phyloP scores from a whole-genome alignment of 2,329 filamentous ascomycete species.

The Colletotrichum shisoi region DNA sequence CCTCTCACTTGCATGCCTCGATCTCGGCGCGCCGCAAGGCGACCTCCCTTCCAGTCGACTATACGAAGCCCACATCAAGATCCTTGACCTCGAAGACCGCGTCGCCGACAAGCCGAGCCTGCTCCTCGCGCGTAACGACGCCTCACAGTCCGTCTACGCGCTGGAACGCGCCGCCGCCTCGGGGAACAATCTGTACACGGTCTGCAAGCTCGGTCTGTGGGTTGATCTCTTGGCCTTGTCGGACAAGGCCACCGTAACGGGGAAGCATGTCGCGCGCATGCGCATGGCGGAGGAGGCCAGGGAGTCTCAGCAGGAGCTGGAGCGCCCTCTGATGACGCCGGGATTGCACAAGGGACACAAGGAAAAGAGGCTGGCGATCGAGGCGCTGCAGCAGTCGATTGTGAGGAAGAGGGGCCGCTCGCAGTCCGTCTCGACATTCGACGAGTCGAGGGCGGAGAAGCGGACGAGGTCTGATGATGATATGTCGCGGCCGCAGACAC shows the following conservation, averaged over 20 bases:
- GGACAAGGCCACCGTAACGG: slow-evolving; percentile 58
- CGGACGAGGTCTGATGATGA: slow-evolving; percentile 34
- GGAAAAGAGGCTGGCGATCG: slow-evolving; percentile 66
- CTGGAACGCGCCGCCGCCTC: slow-evolving; percentile 68
- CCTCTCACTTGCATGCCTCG: slow-evolving; percentile 68
- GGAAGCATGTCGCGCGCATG: slow-evolving; percentile 46
- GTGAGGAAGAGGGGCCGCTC: slow-evolving; percentile 62
- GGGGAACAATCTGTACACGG: slow-evolving; percentile 64
- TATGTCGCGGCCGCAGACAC: slow-evolving; percentile 82
- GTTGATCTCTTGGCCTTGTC: slow-evolving; percentile 65
- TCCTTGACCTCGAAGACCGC: slow-evolving; percentile 70
- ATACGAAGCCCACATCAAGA: slow-evolving; percentile 69
- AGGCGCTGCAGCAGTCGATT: slow-evolving; percentile 66
- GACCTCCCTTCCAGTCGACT: slow-evolving; percentile 62
- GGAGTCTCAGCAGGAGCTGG: slow-evolving; percentile 30
- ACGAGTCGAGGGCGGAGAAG: slow-evolving; percentile 42
- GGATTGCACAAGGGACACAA: slow-evolving; percentile 60
- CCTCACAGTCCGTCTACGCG: slow-evolving; percentile 63
- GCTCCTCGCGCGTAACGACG: slow-evolving; percentile 68
- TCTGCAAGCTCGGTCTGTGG: slow-evolving; percentile 74
- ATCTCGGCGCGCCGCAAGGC: slow-evolving; percentile 60
- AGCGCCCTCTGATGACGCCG: slow-evolving; percentile 52
- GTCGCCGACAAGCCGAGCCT: slow-evolving; percentile 63
- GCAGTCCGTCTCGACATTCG: slow-evolving; percentile 52
- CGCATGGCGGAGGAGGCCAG: slow-evolving; percentile 40